phyloP scores from a whole-genome alignment of 352 stramenopile species.

The Phytophthora pistaciae region DNA sequence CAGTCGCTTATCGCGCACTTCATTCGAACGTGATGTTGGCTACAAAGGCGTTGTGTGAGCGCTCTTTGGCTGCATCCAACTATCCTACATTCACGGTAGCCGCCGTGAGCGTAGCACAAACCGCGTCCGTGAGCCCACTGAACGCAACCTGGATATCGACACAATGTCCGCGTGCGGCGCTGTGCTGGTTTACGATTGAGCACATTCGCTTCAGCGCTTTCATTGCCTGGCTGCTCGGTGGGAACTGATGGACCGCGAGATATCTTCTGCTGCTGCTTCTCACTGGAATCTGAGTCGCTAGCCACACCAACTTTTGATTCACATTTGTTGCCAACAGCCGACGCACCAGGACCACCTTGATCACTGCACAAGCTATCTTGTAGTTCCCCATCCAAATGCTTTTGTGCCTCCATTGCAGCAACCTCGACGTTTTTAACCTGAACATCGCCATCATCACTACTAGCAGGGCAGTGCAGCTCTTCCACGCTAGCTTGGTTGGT shows the following conservation, averaged over 20 bases:
- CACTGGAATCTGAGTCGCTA: no score
- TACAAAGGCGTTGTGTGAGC: slow-evolving; percentile 5
- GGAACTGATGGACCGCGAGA: neutral
- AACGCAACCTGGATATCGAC: slow-evolving; percentile 8
- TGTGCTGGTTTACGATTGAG: neutral
- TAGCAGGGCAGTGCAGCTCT: neutral
- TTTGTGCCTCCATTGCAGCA: neutral
- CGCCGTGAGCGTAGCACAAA: slow-evolving; percentile 21
- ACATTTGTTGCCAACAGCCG: no score
- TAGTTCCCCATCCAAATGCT: neutral
- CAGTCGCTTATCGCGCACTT: slow-evolving; percentile 5
- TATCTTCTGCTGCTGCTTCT: no score
- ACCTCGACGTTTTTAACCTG: neutral
- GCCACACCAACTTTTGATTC: no score
- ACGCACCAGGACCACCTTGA: neutral
- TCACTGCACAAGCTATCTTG: neutral
- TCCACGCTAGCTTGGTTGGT: neutral
- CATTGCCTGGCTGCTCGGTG: neutral
- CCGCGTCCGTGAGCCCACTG: neutral
- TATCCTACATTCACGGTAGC: slow-evolving; percentile 13
- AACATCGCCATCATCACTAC: neutral
- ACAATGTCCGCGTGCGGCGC: neutral
- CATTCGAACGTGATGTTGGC: neutral
- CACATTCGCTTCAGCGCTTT: neutral
- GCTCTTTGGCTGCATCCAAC: slow-evolving; percentile 12